Evolutionary conservation across 108 stramenopile genomes (phyloP).

Genomic region (Cyclotella sp.): DNA sequence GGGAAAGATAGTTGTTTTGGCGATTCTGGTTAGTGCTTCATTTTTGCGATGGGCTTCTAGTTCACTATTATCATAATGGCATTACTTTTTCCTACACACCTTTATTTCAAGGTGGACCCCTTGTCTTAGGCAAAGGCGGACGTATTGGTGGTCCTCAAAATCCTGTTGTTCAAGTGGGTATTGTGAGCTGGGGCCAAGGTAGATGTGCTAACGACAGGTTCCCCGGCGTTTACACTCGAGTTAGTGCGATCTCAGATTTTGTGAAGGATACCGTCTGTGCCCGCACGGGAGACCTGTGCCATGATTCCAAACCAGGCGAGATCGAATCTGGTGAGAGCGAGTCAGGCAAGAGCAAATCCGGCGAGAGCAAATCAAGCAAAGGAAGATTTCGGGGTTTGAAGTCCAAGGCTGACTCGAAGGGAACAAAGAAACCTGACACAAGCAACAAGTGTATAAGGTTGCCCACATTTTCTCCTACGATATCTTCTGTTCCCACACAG

Average conservation of each 20-base stretch:
- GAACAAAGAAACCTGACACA: not conserved
- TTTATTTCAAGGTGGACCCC: slow-evolving; percentile 1
- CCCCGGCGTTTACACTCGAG: slow-evolving; percentile 13
- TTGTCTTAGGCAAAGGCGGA: not conserved
- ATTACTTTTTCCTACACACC: not conserved
- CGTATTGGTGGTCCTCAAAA: not conserved
- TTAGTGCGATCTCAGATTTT: not conserved
- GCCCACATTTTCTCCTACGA: not conserved
- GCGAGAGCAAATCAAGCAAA: not conserved
- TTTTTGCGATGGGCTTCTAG: not conserved
- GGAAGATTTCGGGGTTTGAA: not conserved
- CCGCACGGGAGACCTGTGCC: not conserved
- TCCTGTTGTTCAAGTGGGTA: slow-evolving; percentile 17
- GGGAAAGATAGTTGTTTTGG: slow-evolving; percentile 5
- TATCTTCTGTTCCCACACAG: not conserved
- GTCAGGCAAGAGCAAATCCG: not conserved
- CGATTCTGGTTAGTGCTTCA: not conserved
- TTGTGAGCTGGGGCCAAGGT: slow-evolving; percentile 19
- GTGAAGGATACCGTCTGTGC: slow-evolving; percentile 5
- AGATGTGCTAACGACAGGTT: not conserved
- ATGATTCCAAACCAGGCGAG: not conserved
- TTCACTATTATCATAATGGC: not conserved
- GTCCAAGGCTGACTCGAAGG: not conserved
- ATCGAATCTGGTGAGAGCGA: not conserved
- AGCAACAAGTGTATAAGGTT: not conserved